Conservation (phyloP, 1,284 basidiomycete genomes). For the Farysia itapuensis region DNA sequence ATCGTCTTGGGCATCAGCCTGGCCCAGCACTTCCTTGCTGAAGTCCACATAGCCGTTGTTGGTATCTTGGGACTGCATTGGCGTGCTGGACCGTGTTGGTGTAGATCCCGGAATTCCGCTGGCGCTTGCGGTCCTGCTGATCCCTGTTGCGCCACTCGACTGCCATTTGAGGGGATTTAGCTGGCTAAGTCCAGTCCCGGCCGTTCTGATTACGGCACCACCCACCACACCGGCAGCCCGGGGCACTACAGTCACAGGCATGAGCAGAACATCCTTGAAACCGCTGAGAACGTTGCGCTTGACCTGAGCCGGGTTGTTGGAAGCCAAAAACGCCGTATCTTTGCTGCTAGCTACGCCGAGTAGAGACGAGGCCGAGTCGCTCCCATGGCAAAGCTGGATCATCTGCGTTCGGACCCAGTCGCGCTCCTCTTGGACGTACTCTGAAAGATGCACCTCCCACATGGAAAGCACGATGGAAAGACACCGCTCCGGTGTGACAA, state of each 20-base stretch:
- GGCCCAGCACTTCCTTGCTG: slow-evolving; percentile 31
- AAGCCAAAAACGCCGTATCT: slow-evolving; percentile 68
- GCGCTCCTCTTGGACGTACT: slow-evolving; percentile 90
- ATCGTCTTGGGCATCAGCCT: slow-evolving; percentile 23
- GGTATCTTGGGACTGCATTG: not conserved
- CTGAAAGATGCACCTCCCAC: slow-evolving; percentile 94
- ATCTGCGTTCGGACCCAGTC: slow-evolving; percentile 70
- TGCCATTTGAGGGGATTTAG: slow-evolving; percentile 51
- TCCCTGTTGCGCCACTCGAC: not conserved
- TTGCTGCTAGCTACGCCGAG: not conserved
- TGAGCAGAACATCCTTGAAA: slow-evolving; percentile 82
- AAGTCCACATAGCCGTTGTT: slow-evolving; percentile 47
- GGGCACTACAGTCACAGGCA: slow-evolving; percentile 94
- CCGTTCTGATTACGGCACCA: slow-evolving; percentile 42
- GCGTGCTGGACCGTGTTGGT: slow-evolving; percentile 6
- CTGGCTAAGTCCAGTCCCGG: slow-evolving; percentile 36
- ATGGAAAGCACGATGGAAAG: slow-evolving; percentile 82
- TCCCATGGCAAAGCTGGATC: slow-evolving; percentile 57
- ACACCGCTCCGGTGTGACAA: slow-evolving; percentile 63
- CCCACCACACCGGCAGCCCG: slow-evolving; percentile 71
- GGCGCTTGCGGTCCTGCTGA: slow-evolving; percentile 5
- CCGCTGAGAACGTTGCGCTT: slow-evolving; percentile 90
- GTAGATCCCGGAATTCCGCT: slow-evolving; percentile 3
- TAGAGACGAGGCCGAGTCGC: slow-evolving; percentile 62
- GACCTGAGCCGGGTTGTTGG: slow-evolving; percentile 84